phyloP scores from a whole-genome alignment of 2,329 filamentous ascomycete species.

The Trematosphaeria pertusa region DNA sequence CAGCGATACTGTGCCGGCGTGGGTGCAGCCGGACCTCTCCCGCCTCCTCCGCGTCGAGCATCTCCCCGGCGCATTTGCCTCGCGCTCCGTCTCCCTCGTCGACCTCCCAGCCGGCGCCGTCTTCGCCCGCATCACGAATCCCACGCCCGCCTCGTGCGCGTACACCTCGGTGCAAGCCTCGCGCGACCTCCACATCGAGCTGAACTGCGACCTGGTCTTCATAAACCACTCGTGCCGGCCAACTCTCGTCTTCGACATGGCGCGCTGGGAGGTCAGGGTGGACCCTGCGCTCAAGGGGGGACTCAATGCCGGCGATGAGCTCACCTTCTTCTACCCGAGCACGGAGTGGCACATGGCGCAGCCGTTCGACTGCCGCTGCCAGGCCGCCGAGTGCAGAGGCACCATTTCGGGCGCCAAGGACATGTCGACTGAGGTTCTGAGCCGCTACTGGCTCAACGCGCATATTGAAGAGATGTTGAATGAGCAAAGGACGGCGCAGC shows the following conservation, averaged over 20 bases:
- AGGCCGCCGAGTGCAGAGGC: slow-evolving; percentile 64
- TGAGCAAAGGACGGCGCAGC: too few relatives aligned
- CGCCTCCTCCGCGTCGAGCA: slow-evolving; percentile 49
- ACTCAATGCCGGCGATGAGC: slow-evolving; percentile 47
- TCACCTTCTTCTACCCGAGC: slow-evolving; percentile 75
- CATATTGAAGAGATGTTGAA: slow-evolving; percentile 42
- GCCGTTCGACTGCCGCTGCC: slow-evolving; percentile 72
- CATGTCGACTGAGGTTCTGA: slow-evolving; percentile 62
- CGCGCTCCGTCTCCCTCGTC: slow-evolving; percentile 57
- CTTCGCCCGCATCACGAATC: slow-evolving; percentile 57
- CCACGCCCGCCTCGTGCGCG: slow-evolving; percentile 53
- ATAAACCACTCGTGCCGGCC: slow-evolving; percentile 65
- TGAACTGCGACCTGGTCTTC: slow-evolving; percentile 64
- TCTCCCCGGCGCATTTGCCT: slow-evolving; percentile 48
- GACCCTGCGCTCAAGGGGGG: slow-evolving; percentile 48
- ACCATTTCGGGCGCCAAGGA: slow-evolving; percentile 68
- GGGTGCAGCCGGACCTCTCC: slow-evolving; percentile 48
- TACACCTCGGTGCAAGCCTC: slow-evolving; percentile 62
- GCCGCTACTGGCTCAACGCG: slow-evolving; percentile 57
- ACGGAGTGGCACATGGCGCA: slow-evolving; percentile 79
- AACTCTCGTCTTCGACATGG: slow-evolving; percentile 62
- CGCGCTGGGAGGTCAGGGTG: slow-evolving; percentile 60
- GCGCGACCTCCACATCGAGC: slow-evolving; percentile 59
- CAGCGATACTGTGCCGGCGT: slow-evolving; percentile 35
- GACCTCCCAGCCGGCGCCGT: slow-evolving; percentile 59